Base-by-base conservation (phyloP, 345 rosid genomes). In the Psidium friedrichsthalianum region DNA sequence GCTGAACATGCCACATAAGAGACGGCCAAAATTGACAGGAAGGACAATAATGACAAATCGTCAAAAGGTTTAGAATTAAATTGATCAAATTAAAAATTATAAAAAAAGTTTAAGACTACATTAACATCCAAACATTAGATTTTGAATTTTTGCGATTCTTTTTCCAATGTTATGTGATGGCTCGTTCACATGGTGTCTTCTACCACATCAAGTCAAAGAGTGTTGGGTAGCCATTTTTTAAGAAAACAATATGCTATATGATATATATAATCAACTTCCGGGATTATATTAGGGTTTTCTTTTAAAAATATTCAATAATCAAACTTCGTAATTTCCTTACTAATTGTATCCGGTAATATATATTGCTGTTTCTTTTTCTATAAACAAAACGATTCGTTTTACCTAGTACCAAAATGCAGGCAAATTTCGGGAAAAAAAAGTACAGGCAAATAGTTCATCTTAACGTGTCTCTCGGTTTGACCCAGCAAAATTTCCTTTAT, bases 1-100 rank as follows among this genome's bases (percentile, higher is more conserved):
- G 8, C 11, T 0, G 4, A 20, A 1, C 0, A 0, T 29, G 44
- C 44, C 5, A 69, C 6, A 69, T 32, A 18, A 0, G 3, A 32
- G 18, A 40, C 1, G 11, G 5, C 5, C 1, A 56, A 22, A 56
- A 69, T 32, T 2, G 3, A 3, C 1, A 6, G 32, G 10, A 69
- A 69, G 1, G 10, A 55, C 8, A 18, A 20, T 22, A 64, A 14
- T 32, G 76, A 32, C 22, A 64, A 64, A 0, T 16, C 2, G 11
- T 64, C 11, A 8, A 64, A 32, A 69, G 7, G 32, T 69, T 36
- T 69, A 69, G 21, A 32, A 2, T 5, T 69, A 18, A 36, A 5
- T 32, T 36, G 1, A 9, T 4, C 11, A 69, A 16, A 15, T 32
- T 0, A 0, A 36, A 69, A 69, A 42, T 42, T 42, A 42, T 42